Evolutionary conservation across 257 asterid genomes (phyloP).

Genomic region (Solanum ossicruentum): DNA sequence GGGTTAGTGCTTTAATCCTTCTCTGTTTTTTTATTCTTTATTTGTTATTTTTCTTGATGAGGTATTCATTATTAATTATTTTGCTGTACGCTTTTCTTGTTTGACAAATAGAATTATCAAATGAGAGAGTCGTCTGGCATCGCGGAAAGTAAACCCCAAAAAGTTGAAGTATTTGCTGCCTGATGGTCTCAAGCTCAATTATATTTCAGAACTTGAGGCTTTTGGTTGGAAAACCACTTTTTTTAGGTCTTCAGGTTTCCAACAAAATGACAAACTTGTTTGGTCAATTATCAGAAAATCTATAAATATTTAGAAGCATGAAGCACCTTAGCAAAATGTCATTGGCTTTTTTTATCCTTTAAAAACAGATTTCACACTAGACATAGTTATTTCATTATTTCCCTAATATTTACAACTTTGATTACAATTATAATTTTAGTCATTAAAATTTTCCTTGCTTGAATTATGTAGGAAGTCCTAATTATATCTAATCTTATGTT

Average conservation of each 20-base stretch:
- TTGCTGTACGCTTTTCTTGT: not conserved
- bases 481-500: not conserved
- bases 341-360: no score
- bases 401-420: no score
- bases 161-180: not conserved
- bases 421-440: no score
- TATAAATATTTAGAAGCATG: not conserved
- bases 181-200: not conserved
- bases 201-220: not conserved
- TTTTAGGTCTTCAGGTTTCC: not conserved
- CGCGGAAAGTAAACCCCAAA: not conserved
- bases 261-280: not conserved
- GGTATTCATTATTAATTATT: not conserved
- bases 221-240: not conserved
- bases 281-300: not conserved
- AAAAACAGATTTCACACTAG: no score
- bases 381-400: no score
- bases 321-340: not conserved
- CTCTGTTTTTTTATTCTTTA: not conserved
- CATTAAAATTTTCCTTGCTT: no score
- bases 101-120: not conserved
- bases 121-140: not conserved
- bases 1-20: conserved; percentile 32
- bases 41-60: not conserved
- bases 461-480: no score